Evolutionary conservation across 208 protist species (phyloP), one percentile per base, ranked within the genome.

Genomic region (Acanthamoeba triangularis): DNA sequence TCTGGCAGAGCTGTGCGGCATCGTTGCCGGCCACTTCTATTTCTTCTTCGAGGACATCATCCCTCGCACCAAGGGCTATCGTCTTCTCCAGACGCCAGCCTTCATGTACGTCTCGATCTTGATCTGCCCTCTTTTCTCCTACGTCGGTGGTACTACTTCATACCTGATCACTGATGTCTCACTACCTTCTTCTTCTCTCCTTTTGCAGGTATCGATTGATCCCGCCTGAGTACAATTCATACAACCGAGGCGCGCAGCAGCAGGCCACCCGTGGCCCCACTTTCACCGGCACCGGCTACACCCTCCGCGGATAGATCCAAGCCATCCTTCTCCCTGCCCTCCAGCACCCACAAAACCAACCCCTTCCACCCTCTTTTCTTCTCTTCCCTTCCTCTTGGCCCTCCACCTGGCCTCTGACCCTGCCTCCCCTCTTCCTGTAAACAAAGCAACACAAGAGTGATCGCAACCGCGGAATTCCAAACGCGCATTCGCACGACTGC

Each of bases 21-120:
- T 94, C n/a, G 18, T 94, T 33, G 63, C 56, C 47, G 93, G 52
- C 25, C 85, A 95, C 35, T 63, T 94, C 33, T 95, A 78, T 33
- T 94, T 59, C 61, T 96, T 84, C 74, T 18, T 96, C 0, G 41
- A 67, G 14, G 59, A 90, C 28, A 35, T 96, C 25, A 82, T 92
- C 80, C 95, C 95, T 80, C 56, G 35, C 33, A 28, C 74, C 28
- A 44, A 93, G n/a, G 25, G 52, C 33, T 52, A 61, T 44, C 69
- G 78, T 65, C 37, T 80, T 28, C 72, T 80, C 72, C 18, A 80
- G 41, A 80, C 72, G 41, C 72, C 72, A 16, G 37, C 13, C 11
- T 52, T 80, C 30, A 52, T 80, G 72, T 80, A 80, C 72, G 23
- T 10, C 72, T 44, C 72, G 6, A 20, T 80, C 18, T 49, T 80